Base-by-base conservation (phyloP, 352 stramenopile species). In the Plasmopara muralis region DNA sequence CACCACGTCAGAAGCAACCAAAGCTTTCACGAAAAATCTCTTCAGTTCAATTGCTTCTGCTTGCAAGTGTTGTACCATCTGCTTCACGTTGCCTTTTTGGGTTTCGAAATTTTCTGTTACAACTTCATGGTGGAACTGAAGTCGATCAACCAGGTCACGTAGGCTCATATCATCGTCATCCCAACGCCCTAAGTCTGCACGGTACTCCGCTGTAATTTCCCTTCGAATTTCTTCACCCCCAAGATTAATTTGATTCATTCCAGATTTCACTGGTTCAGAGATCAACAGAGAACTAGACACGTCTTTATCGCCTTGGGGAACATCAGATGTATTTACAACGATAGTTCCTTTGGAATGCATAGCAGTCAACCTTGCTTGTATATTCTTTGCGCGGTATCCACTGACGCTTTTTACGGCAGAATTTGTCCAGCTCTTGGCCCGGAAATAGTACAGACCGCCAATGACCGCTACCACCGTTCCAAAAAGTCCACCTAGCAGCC, bases 371-470 rank as follows among this genome's bases (percentile, higher is more conserved):
- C 86, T 80, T 0, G 68, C 58, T 8, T 73, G 64, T 13, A 78
- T 83, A 60, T 50, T 78, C 56, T 81, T 73, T 5, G 66, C 62
- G 43, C 78, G 61, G 40, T 84, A 85, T 6, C 68, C 67, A 0
- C 57, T 64, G 8, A 65, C 53, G 9, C 65, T 68, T 29, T 68
- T 69, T 0, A 69, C 45, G 48, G 48, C 34, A 9, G 72, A 56
- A 43, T 77, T 69, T 25, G 76, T 73, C 83, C 83, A 94, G 58
- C 75, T 87, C 55, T 87, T 94, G 9, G 69, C 78, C 3, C 82
- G 83, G 55, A 94, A 91, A 65, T 86, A 88, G 57, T 92, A 92
- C 12, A 94, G 49, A 4, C 77, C 79, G 13, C 57, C 69, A 45
- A 94, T 94, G 8, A 96, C 63, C 7, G 77, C 62, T 2, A 75